A percentile compares a stretch with the other conserved stretches of the same genome.
Evolutionary conservation across 306 rosid species (phyloP).

Genomic region (Lupinus albus): DNA sequence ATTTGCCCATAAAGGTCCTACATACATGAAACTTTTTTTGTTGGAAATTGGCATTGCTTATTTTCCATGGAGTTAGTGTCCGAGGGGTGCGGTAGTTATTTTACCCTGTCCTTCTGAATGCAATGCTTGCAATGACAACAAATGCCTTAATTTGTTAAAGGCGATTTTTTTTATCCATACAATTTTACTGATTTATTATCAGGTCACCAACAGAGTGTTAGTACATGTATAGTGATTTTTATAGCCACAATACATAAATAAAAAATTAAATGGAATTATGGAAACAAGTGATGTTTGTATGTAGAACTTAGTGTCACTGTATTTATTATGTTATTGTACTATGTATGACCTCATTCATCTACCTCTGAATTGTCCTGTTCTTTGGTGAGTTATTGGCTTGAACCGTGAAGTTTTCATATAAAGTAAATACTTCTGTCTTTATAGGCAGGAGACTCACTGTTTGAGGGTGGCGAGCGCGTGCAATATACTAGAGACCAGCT

Average conservation of each 20-base stretch:
- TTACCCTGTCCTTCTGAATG: neutral
- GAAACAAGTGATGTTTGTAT: neutral
- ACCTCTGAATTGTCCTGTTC: neutral
- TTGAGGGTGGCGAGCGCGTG: conserved; percentile 83
- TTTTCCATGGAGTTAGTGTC: neutral
- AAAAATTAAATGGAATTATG: neutral
- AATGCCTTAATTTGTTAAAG: neutral
- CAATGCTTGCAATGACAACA: conserved; percentile 14
- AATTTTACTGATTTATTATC: neutral
- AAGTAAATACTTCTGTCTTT: conserved; percentile 31
- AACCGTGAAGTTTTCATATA: conserved; percentile 29
- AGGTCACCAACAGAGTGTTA: neutral
- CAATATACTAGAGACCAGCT: conserved; percentile 78
- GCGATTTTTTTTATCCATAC: no score
- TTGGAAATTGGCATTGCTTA: neutral
- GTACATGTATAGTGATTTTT: neutral
- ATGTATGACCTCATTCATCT: neutral
- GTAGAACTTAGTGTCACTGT: conserved; percentile 16
- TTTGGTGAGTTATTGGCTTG: conserved; percentile 26
- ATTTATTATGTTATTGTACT: neutral
- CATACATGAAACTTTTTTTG: conserved; percentile 37
- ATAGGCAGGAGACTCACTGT: conserved; percentile 82
- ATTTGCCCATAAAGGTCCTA: conserved; percentile 64
- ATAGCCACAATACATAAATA: neutral
- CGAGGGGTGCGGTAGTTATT: neutral